Base-by-base conservation (phyloP, 2,329 filamentous ascomycete species). In the Pyrenochaeta sp. region DNA sequence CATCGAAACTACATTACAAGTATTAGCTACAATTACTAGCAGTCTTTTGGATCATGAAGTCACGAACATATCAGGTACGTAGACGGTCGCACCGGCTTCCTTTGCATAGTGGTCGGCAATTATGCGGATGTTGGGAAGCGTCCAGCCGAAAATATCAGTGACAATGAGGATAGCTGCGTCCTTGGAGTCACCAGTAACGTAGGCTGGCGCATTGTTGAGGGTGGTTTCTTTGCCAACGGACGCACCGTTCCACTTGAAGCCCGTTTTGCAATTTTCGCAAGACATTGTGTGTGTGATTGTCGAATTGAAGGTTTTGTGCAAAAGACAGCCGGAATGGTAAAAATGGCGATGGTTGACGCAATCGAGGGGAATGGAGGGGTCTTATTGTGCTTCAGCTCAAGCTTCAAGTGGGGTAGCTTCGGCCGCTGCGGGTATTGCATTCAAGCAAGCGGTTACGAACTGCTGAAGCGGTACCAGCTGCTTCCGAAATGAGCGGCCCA, bases 101-200 rank as follows among this genome's bases (percentile, higher is more conserved):
- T 72, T 68, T 20, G 77, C 76, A 54, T 77, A 79, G 35, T 73
- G 61, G 58, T 79, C 77, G 9, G 76, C 76, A 10, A 79, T 62
- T 3, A 79, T 53, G 21, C 76, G 71, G 30, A 72, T 60, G 55
- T 79, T 79, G 21, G 66, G 58, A 35, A 78, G 71, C n/a, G 71
- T 72, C 71, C 71, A 78, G 46, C 77, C 77, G 46, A 77, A 79
- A 59, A 80, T 67, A 65, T 63, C 61, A 18, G 66, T 59, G n/a
- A 67, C 22, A 35, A 81, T 64, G 49, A 81, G 74, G 37, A 81
- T 67, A 28, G 79, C 68, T 3, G 70, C 69, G 51, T 75, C 76
- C 23, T 72, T 66, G 32, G 69, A 63, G n/a, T 74, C 71, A 49
- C 75, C 74, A 8, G 75, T 64, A 13, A 76, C 63, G 44, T 76